phyloP scores from a whole-genome alignment of 2,329 filamentous ascomycete genomes.

The Arthrobotrys iridis region DNA sequence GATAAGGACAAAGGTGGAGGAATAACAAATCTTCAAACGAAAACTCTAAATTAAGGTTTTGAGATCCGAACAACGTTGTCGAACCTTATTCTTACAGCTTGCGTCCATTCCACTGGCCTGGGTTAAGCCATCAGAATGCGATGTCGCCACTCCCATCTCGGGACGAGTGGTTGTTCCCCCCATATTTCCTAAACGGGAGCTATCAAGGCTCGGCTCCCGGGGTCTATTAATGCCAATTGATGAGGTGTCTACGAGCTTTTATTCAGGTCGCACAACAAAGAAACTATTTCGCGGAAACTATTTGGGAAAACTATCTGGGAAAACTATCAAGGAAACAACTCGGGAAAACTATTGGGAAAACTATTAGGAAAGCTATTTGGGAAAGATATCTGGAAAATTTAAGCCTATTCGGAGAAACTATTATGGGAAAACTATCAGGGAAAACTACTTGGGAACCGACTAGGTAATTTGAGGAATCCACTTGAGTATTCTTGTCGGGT shows the following conservation, averaged over 20 bases:
- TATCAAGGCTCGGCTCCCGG: background rate
- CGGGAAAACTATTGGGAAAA: background rate
- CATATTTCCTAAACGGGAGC: background rate
- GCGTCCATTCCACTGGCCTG: conserved; percentile 16
- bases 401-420: too few relatives aligned
- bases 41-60: conserved; percentile 56
- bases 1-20: conserved; percentile 12
- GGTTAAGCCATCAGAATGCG: conserved; percentile 5
- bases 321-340: background rate
- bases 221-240: background rate
- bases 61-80: conserved; percentile 55
- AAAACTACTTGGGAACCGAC: background rate
- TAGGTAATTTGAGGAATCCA: background rate
- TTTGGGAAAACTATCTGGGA: conserved; percentile 2
- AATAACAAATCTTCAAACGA: conserved; percentile 54
- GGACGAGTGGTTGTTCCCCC: background rate
- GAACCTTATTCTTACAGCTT: conserved; percentile 53
- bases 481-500: background rate
- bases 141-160: conserved; percentile 16
- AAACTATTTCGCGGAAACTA: background rate
- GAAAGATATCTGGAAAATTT: too few relatives aligned
- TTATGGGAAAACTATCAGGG: too few relatives aligned
- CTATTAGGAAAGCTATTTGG: background rate
- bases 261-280: background rate
- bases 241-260: background rate